phyloP scores from a whole-genome alignment of 2,329 filamentous ascomycete genomes.

The Aspergillus ibericus region DNA sequence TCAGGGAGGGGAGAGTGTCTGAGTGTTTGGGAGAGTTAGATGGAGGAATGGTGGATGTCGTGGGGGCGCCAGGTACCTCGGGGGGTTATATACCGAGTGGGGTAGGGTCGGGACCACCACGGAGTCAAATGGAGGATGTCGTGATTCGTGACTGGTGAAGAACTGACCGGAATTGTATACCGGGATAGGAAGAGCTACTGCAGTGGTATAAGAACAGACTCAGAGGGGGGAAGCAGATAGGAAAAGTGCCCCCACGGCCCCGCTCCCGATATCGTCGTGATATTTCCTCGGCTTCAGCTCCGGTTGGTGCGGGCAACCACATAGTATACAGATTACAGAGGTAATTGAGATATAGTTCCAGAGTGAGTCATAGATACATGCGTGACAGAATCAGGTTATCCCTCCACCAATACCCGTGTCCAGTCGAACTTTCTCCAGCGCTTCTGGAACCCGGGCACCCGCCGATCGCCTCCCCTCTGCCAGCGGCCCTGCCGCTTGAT shows the following conservation, averaged over 20 bases:
- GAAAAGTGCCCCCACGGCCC: conserved; percentile 10
- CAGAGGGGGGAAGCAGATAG: not conserved
- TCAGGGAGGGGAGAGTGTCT: not conserved
- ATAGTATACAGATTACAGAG: no score
- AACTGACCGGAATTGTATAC: no score
- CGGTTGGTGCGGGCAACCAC: not conserved
- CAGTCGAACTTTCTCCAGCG: conserved; percentile 94
- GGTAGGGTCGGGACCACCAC: not conserved
- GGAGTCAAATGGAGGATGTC: no score
- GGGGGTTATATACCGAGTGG: not conserved
- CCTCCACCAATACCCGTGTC: conserved; percentile 63
- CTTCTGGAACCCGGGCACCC: conserved; percentile 77
- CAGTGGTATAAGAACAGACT: not conserved
- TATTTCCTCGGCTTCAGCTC: not conserved
- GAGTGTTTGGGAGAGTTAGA: not conserved
- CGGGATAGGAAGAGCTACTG: not conserved
- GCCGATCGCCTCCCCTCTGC: conserved; percentile 64
- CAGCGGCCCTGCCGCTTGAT: conserved; percentile 90
- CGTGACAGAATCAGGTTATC: conserved; percentile 3
- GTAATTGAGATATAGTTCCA: not conserved
- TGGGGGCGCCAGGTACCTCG: not conserved
- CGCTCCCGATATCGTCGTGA: conserved; percentile 11
- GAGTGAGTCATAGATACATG: not conserved
- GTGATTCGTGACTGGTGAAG: no score
- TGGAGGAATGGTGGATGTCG: not conserved